Evolutionary conservation across 164 flowering plant species (phyloP).

Genomic region (Macadamia integrifolia): DNA sequence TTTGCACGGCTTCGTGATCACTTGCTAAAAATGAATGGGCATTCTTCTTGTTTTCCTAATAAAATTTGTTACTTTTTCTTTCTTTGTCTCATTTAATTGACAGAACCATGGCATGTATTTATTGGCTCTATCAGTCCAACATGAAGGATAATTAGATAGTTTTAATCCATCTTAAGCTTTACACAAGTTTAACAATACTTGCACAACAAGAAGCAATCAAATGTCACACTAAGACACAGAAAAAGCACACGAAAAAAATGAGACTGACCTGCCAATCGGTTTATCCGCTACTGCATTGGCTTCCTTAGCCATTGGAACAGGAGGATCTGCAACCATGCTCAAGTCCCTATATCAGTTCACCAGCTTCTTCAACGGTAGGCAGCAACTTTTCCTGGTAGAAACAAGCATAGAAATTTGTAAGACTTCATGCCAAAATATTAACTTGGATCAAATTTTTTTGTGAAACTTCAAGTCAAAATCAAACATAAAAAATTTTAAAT

Average conservation of each 20-base stretch:
- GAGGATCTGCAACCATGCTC: slow-evolving; percentile 12
- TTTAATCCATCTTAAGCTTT: no score
- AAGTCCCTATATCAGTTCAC: slow-evolving; percentile 4
- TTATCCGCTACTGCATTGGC: slow-evolving; percentile 13
- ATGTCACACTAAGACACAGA: no score
- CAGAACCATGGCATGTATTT: not conserved
- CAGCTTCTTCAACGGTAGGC: slow-evolving; percentile 3
- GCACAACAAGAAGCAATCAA: no score
- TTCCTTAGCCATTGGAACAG: slow-evolving; percentile 15
- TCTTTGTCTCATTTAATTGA: not conserved
- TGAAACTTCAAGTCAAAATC: no score
- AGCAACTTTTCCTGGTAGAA: no score
- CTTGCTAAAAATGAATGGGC: not conserved
- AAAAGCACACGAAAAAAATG: no score
- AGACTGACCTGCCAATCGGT: slow-evolving; percentile 21
- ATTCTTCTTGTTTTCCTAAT: not conserved
- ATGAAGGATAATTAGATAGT: not conserved
- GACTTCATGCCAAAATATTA: no score
- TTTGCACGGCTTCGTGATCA: not conserved
- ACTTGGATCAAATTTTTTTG: not conserved
- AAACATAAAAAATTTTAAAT: no score
- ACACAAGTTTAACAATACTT: no score
- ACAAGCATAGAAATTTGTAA: no score
- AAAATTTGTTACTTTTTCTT: not conserved
- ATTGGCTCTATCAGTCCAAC: not conserved